Base-by-base conservation (phyloP, 768 basidiomycete genomes). In the Mycena belliarum region DNA sequence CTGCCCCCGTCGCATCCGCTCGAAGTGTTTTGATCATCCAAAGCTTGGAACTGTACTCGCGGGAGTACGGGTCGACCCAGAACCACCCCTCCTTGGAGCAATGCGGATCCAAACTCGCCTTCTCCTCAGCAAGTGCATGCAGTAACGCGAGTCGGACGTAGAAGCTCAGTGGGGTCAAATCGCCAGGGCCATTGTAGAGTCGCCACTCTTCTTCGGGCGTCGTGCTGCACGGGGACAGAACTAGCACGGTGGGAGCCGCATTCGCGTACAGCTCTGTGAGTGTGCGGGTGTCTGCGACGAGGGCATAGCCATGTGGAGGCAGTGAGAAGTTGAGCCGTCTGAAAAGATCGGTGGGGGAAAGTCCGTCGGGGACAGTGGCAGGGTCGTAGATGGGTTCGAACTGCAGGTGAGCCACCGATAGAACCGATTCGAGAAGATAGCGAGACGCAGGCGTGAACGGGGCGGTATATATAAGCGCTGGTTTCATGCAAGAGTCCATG, bases 231-330 rank as follows among this genome's bases (percentile, higher is more conserved):
- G 33, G 45, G 0, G 53, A 59, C 3, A 63, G 45, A 9, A 63
- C 57, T 5, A 43, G 11, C 26, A 63, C n/a, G 5, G 61, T 59
- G 9, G 61, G 57, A 20, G 42, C 9, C 14, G 16, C 23, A 40
- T 59, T 35, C 18, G 47, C 32, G 32, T 35, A 29, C 14, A 63
- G 57, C 41, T 63, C 61, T 11, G 26, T 6, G 35, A 63, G 53
- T 3, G 61, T 63, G 26, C 61, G 49, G 7, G 18, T 33, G 51
- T 63, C 61, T 11, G 61, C 61, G 28, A 63, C 35, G 44, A 63
- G 45, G 6, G 57, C 61, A 20, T 53, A 62, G 1, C 20, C 20
- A 12, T 52, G 52, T 6, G 12, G 18, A 15, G 45, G n/a, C 37
- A 63, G 55, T 20, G 53, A 48, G n/a, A 41, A 63, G 11, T 49